Percentiles rank a stretch among this genome's conserved stretches.
Evolutionary conservation across 495 filamentous ascomycete species (phyloP).

Genomic region (Lasiosphaeria ovina): DNA sequence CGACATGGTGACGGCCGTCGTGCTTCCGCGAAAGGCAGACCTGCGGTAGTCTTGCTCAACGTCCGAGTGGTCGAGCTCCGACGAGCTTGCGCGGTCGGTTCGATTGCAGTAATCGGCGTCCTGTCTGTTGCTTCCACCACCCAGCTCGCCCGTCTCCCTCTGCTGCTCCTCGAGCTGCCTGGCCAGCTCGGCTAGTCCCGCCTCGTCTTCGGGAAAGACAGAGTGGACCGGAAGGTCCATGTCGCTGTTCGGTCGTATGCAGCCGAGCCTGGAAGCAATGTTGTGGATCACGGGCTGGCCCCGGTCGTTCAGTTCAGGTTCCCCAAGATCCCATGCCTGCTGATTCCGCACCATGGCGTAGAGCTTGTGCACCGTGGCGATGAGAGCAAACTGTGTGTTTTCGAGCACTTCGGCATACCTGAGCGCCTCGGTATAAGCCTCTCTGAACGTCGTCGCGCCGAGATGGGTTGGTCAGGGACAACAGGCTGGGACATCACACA

Average conservation of each 20-base stretch:
- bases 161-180: constrained; percentile 47
- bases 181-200: constrained; percentile 50
- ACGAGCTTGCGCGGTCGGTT: constrained; percentile 51
- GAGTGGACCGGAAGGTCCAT: constrained; percentile 53
- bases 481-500: background rate
- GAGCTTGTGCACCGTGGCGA: constrained; percentile 57
- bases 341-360: constrained; percentile 55
- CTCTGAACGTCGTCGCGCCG: background rate
- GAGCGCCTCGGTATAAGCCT: constrained; percentile 21
- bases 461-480: background rate
- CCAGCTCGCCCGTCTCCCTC: constrained; percentile 25
- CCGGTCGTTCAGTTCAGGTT: constrained; percentile 56
- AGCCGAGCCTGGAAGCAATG: constrained; percentile 55
- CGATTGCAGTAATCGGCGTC: constrained; percentile 34
- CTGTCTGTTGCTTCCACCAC: constrained; percentile 30
- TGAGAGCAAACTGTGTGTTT: constrained; percentile 56
- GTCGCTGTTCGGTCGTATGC: constrained; percentile 53
- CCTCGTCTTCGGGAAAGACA: constrained; percentile 54
- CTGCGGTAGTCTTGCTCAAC: constrained; percentile 50
- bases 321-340: constrained; percentile 54
- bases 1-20: constrained; percentile 42
- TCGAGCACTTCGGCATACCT: constrained; percentile 59
- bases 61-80: constrained; percentile 52
- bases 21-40: constrained; percentile 34
- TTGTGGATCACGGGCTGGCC: constrained; percentile 57